Base-by-base conservation (phyloP, 2,329 filamentous ascomycete genomes). In the Drechslera avenae region DNA sequence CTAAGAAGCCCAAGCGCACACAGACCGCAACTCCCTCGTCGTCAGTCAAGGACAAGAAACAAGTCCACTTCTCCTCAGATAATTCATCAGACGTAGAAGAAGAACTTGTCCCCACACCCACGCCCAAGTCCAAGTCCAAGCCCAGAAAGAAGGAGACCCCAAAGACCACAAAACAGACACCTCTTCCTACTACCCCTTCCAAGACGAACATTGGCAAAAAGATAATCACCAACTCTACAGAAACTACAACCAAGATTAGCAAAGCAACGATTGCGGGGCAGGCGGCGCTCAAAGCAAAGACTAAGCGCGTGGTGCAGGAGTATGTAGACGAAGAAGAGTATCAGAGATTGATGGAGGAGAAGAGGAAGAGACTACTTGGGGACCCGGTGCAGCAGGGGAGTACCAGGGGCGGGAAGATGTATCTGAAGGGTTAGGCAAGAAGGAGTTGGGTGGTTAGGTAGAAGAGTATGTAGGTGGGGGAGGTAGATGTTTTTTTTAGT, bases 181-280 rank as follows among this genome's bases (percentile, higher is more conserved):
- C 10, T 10, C 5, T 28, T 28, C 6, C 23, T 28, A 23, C 23
- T 9, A 44, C 14, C 16, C 10, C 16, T 16, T 5, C 19, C 13
- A 32, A 19, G 17, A 31, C 13, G 21, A 37, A 32, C 13, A 16
- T 10, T 4, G 28, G 35, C 19, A 39, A 34, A 14, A 10, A 28
- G 26, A 28, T 2, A 3, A 10, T 3, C 10, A 28, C 26, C 12
- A 18, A 31, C 10, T 12, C 16, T 1, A 39, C 17, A 4, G 39
- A 23, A 16, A 14, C 33, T 19, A 31, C 5, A 19, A 9, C 9
- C 5, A 46, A 39, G 17, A 2, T 46, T n/a, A 39, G 14, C n/a
- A 46, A 46, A 21, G 44, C 44, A 14, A 18, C 16, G 14, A 21
- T 21, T 7, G 39, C 34, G 34, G 53, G 54, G 5, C 39, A 17